A percentile compares a stretch with the other conserved stretches of the same genome.
Evolutionary conservation across 441 rosid species (phyloP).

Genomic region (Euphorbia schlechtendalii): DNA sequence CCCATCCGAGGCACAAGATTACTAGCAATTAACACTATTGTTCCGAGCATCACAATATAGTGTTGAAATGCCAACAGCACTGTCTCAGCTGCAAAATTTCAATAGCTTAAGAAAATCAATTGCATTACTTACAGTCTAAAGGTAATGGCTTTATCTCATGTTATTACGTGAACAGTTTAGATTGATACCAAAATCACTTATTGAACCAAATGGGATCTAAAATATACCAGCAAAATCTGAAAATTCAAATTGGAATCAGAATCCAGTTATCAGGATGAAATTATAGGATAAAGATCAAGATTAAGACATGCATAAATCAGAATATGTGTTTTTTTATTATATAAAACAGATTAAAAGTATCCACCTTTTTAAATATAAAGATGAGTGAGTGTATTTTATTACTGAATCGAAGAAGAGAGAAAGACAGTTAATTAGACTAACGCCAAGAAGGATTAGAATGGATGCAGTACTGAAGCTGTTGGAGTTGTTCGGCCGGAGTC

Average conservation of each 20-base stretch:
- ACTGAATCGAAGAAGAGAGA: too few relatives aligned
- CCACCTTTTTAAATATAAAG: conserved; percentile 8
- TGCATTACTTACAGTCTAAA: too few relatives aligned
- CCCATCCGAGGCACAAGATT: conserved; percentile 77
- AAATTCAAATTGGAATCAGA: conserved; percentile 28
- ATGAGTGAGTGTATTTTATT: too few relatives aligned
- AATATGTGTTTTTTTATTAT: too few relatives aligned
- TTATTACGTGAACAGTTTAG: too few relatives aligned
- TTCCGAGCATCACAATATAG: conserved; percentile 86
- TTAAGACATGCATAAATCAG: conserved; percentile 15
- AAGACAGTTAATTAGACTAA: conserved; percentile 33
- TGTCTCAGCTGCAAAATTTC: conserved; percentile 52
- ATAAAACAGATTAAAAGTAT: too few relatives aligned
- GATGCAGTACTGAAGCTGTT: conserved; percentile 83
- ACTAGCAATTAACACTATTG: conserved; percentile 61
- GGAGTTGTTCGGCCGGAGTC: conserved; percentile 80
- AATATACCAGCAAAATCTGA: neutral
- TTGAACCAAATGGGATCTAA: conserved; percentile 2
- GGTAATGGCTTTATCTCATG: neutral
- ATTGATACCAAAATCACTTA: neutral
- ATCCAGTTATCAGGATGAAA: conserved; percentile 2
- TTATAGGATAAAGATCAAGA: conserved; percentile 11
- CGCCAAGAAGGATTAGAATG: conserved; percentile 92
- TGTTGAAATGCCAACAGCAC: conserved; percentile 78
- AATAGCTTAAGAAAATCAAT: too few relatives aligned